Percentiles rank a stretch among this genome's conserved stretches.
Evolutionary conservation across 192 early-diverging fungal genomes (phyloP).

Genomic region (Rhizophagus sp.): DNA sequence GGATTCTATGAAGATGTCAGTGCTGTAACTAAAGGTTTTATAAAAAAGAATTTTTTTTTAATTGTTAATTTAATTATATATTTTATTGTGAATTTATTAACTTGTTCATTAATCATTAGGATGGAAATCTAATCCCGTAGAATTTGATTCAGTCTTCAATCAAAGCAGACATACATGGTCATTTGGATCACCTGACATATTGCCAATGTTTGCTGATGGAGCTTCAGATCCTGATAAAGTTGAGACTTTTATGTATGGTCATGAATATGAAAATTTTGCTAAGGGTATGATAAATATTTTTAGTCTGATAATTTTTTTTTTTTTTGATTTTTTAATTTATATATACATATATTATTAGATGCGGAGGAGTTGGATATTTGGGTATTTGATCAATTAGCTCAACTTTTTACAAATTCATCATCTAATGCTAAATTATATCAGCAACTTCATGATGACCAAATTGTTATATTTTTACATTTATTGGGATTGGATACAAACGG

Average conservation of each 20-base stretch:
- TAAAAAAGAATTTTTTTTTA: not conserved
- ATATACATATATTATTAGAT: constrained; percentile 49
- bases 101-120: constrained; percentile 46
- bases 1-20: constrained; percentile 99
- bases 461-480: constrained; percentile 93
- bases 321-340: not conserved
- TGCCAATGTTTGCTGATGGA: constrained; percentile 95
- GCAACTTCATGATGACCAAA: constrained; percentile 70
- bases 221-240: constrained; percentile 77
- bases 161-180: constrained; percentile 93
- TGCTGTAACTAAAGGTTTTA: constrained; percentile 88
- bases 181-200: constrained; percentile 95
- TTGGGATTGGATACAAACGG: constrained; percentile 96
- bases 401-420: constrained; percentile 61
- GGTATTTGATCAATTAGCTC: constrained; percentile 86
- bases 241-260: constrained; percentile 89
- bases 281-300: constrained; percentile 43
- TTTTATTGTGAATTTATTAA: not conserved
- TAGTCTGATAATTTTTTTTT: not conserved
- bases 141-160: constrained; percentile 97
- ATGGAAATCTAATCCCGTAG: constrained; percentile 96
- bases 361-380: constrained; percentile 84
- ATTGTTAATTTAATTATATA: not conserved
- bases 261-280: constrained; percentile 88
- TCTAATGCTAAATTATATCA: constrained; percentile 47